Base-by-base conservation (phyloP, 2,329 filamentous ascomycete species). In the Rutstroemia sp. region DNA sequence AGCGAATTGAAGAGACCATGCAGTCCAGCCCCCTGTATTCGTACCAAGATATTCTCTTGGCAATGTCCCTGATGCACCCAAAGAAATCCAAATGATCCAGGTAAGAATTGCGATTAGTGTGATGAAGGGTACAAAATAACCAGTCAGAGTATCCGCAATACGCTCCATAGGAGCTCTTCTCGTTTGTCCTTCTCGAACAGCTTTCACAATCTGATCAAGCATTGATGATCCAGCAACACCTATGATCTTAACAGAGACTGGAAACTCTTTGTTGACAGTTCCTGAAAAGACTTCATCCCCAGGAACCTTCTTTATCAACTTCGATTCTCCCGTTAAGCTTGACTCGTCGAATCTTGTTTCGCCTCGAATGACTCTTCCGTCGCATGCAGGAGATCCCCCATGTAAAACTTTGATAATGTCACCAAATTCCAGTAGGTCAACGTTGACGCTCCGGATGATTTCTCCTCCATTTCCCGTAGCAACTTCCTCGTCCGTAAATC, bases 331-430 rank as follows among this genome's bases (percentile, higher is more conserved):
- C 1, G 92, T 96, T 58, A 97, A 76, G 59, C 90, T 95, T 10
- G 90, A 92, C 70, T 97, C 92, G 67, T 96, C 90, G 65, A 96
- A 96, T 50, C 76, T 79, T 46, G 82, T 83, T 50, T 82, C 77
- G 3, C 82, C 84, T 59, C 78, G 70, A 59, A 83, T 73, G 60
- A 95, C 63, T 58, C 78, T 70, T 7, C 92, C 92, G 68, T 96
- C 92, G 5, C 87, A 89, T 0, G 92, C 88, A 0, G 92, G 92
- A 0, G 91, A 95, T 1, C 82, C 80, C 2, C 92, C 92, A 58
- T 92, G 83, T 2, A 84, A 81, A 2, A 97, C 80, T 51, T 84
- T 82, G 45, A 96, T 87, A 0, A 79, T 71, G 63, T 94, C 89
- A 1, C 87, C 87, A 57, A 82, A 76, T 60, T 94, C 89, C 2